These are phyloP conservation scores for Pseudogymnoascus sp. DNA, from an alignment of 2,329 filamentous ascomycete genomes.

Conservation along the genomic window DNA sequence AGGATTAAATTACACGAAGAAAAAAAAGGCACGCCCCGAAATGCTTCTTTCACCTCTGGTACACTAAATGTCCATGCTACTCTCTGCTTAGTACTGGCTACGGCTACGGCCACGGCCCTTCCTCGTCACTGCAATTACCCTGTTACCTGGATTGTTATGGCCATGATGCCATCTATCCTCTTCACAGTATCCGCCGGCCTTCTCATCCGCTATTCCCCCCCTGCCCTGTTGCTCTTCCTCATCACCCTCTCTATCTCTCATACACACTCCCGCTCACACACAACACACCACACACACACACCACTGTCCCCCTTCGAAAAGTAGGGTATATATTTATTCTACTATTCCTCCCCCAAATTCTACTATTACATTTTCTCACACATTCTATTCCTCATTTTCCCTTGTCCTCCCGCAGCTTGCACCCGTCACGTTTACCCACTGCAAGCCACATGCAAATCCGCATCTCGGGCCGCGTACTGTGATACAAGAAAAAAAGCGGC, in stretches of 20 bases:
- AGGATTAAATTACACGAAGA: background rate
- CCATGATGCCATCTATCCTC: constrained; percentile 3
- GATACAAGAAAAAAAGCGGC: background rate
- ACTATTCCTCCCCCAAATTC: background rate
- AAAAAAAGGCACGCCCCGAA: background rate
- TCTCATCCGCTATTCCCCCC: background rate
- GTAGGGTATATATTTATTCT: constrained; percentile 2
- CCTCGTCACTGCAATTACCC: background rate
- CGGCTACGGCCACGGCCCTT: background rate
- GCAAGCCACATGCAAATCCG: background rate
- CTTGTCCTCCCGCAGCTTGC: background rate
- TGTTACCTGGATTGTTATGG: background rate
- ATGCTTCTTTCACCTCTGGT: constrained; percentile 1
- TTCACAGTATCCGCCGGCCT: background rate
- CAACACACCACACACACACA: background rate
- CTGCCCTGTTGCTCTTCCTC: background rate
- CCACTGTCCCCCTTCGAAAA: background rate
- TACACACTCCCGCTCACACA: background rate
- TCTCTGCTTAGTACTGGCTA: background rate
- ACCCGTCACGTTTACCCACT: constrained; percentile 1
- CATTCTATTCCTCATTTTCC: constrained; percentile 2
- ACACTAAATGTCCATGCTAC: background rate
- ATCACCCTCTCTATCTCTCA: background rate
- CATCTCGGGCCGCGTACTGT: constrained; percentile 2
- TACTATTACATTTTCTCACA: background rate